Evolutionary conservation across 495 filamentous ascomycete species (phyloP).

Genomic region (Penicillium cinerascens): DNA sequence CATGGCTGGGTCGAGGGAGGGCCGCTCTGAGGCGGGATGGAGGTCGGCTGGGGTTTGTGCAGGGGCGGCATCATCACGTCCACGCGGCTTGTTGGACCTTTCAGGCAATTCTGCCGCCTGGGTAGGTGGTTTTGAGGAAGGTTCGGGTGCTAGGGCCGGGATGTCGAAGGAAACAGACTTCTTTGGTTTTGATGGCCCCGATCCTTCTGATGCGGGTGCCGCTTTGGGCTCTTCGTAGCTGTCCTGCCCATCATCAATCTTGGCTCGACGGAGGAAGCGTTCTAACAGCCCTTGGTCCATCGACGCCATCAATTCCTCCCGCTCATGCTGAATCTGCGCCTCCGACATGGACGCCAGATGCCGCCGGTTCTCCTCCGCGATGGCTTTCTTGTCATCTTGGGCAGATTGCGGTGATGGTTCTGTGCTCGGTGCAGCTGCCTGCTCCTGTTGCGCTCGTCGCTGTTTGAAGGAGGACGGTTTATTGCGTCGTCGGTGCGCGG

Average conservation of each 20-base stretch:
- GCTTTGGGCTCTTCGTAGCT: background rate
- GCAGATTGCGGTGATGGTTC: constrained; percentile 1
- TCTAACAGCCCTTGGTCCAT: constrained; percentile 71
- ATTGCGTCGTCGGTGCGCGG: constrained; percentile 75
- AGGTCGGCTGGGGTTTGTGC: constrained; percentile 35
- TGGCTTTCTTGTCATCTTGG: constrained; percentile 57
- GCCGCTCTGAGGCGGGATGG: constrained; percentile 40
- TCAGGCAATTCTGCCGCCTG: background rate
- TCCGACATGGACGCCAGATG: constrained; percentile 75
- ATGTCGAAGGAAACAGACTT: constrained; percentile 36
- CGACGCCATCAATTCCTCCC: constrained; percentile 65
- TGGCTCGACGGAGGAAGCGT: constrained; percentile 72
- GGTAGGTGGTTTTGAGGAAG: constrained; percentile 1
- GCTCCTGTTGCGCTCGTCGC: constrained; percentile 40
- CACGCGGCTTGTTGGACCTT: constrained; percentile 20
- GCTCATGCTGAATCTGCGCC: constrained; percentile 73
- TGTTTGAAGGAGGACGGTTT: constrained; percentile 74
- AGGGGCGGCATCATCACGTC: constrained; percentile 37
- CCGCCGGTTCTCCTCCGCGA: constrained; percentile 78
- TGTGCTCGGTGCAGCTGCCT: background rate
- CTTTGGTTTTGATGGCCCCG: constrained; percentile 8
- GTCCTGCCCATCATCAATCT: constrained; percentile 57
- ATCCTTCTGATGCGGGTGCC: background rate
- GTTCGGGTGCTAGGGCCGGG: constrained; percentile 2
- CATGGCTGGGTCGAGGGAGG: constrained; percentile 47